phyloP scores from a whole-genome alignment of 257 asterid genomes.

The Solanum infundibuliforme region DNA sequence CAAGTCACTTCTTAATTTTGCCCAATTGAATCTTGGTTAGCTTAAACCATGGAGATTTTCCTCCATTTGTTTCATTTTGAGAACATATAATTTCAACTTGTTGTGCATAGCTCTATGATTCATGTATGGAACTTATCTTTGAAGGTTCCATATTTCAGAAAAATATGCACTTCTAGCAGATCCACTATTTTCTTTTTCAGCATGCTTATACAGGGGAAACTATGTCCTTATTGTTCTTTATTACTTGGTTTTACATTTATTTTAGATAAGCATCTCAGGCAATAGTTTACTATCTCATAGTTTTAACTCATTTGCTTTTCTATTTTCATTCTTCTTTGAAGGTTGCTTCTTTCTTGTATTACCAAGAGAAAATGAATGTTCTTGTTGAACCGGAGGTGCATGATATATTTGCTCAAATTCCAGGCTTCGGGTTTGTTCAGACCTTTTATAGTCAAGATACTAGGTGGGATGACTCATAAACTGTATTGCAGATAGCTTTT shows the following conservation, averaged over 20 bases:
- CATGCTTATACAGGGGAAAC: background rate
- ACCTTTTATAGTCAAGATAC: slow-evolving; percentile 97
- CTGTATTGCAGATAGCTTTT: background rate
- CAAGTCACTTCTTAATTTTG: background rate
- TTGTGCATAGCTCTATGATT: background rate
- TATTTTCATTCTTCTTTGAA: slow-evolving; percentile 24
- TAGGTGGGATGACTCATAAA: slow-evolving; percentile 42
- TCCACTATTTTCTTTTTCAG: background rate
- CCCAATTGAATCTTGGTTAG: background rate
- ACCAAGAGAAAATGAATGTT: slow-evolving; percentile 88
- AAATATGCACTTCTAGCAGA: background rate
- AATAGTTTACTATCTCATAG: background rate
- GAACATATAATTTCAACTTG: background rate
- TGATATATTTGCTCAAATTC: slow-evolving; percentile 84
- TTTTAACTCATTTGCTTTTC: background rate
- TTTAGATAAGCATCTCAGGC: background rate
- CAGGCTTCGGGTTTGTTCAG: slow-evolving; percentile 97
- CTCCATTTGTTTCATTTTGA: background rate
- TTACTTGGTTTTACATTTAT: background rate
- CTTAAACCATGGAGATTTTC: background rate
- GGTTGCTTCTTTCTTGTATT: slow-evolving; percentile 85
- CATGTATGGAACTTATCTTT: background rate
- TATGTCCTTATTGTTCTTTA: background rate
- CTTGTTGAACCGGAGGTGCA: slow-evolving; percentile 99
- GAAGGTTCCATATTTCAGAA: background rate